phyloP scores from a whole-genome alignment of 176 grass and related monocot species.

The barley (Hordeum vulgare) region MorexV3_pseudomolecules_assembly NC_058518.1:495489509-495490008 shows the following conservation, averaged over 20 bases:
- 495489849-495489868: no score
- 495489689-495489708: background rate
- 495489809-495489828: background rate
- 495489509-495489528: slow-evolving; percentile 1
- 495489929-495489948: no score
- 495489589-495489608: slow-evolving; percentile 2
- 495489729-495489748: slow-evolving; percentile 30
- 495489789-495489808: no score
- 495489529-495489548: background rate
- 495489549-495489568: background rate
- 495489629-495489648: background rate
- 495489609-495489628: background rate
- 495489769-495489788: slow-evolving; percentile 10
- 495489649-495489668: background rate
- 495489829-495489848: no score
- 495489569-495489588: slow-evolving; percentile 1
- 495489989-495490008: slow-evolving; percentile 5
- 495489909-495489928: no score
- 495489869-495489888: no score
- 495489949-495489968: background rate
- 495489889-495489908: no score
- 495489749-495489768: slow-evolving; percentile 15
- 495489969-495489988: slow-evolving; percentile 40
- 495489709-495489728: background rate
- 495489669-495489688: background rate